Base-by-base conservation (phyloP, 257 asterid species). In the Euphrasia confusa region DNA sequence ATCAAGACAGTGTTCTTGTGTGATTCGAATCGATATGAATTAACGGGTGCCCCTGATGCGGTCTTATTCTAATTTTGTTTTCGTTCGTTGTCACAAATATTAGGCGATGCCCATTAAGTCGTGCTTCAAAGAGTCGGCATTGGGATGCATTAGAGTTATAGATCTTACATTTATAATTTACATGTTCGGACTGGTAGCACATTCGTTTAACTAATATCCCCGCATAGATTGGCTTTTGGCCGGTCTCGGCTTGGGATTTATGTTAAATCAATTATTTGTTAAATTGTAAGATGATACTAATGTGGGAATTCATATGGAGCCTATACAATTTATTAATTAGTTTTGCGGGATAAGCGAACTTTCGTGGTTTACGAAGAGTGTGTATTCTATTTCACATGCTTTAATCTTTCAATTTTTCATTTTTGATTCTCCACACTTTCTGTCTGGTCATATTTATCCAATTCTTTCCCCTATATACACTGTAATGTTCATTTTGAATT, bases 401-500 rank as follows among this genome's bases (percentile, higher is more conserved):
- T 37, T 60, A 60, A 42, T 11, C 0, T 21, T 18, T 52, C 39
- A 2, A 2, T 7, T 37, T 32, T 10, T 8, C 61, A 60, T 17
- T 59, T 61, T 61, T 45, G 42, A 13, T 61, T 61, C 44, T 44
- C 30, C 66, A 61, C 17, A 10, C 18, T 45, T 45, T 14, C 52
- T 8, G 32, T 8, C 27, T 4, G 14, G 53, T 30, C 42, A 61
- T 61, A 44, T 26, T 27, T 44, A 61, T 61, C 32, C n/a, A 2
- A 37, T 37, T 33, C 53, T 35, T 39, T 40, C 11, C 28, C 55
- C 13, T 2, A 13, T 8, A 7, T 61, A 13, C 40, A 24, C 54
- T 65, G 70, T 40, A 18, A 54, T 39, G 44, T 24, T 65, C 63
- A 39, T 50, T 65, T 54, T 54, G 55, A 24, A 54, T 7, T 12